Evolutionary conservation across 2,329 filamentous ascomycete genomes (phyloP), one percentile per base, ranked within the genome.

Genomic region (Talaromyces sp.): DNA sequence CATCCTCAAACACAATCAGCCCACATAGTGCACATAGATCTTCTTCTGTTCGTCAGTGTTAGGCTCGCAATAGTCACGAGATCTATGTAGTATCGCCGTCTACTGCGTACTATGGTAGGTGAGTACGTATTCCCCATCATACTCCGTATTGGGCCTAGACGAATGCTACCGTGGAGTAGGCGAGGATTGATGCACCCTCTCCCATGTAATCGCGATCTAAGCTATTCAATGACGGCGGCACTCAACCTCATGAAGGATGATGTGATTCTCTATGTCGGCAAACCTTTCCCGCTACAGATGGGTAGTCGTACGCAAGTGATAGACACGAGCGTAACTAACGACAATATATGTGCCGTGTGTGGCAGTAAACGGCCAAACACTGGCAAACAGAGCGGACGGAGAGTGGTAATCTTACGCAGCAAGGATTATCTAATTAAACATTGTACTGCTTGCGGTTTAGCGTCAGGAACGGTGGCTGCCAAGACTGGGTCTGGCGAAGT

Each of bases 401-500:
- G 33, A 56, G 10, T 6, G n/a, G 31, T 22, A 54, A 50, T 50
- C 14, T 54, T 37, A 56, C 52, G 52, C 52, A 13, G 52, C 31
- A 56, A 39, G 52, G 52, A 56, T 54, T 54, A 37, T 56, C 52
- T 54, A 66, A 62, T 66, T 62, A 66, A 66, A 66, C 64, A 66
- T 62, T 7, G 19, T 52, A n/a, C 64, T 16, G 11, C 14, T n/a
- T 60, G 3, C 19, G 52, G 64, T 37, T 47, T 62, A 66, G 64
- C 45, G 59, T 16, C 64, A 65, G 63, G 63, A 57, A 65, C 63
- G 31, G 50, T 27, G 52, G 39, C 49, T 47, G 50, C 50, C 61
- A 56, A 62, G 61, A 33, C 39, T 56, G 60, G 39, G 37, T 47
- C 35, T 58, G 27, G 49, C 27, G 49, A 52, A 52, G 49, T 52